Evolutionary conservation across 1,284 basidiomycete genomes (phyloP), one percentile per base, ranked within the genome.

Genomic region (Phylloporus gajari): DNA sequence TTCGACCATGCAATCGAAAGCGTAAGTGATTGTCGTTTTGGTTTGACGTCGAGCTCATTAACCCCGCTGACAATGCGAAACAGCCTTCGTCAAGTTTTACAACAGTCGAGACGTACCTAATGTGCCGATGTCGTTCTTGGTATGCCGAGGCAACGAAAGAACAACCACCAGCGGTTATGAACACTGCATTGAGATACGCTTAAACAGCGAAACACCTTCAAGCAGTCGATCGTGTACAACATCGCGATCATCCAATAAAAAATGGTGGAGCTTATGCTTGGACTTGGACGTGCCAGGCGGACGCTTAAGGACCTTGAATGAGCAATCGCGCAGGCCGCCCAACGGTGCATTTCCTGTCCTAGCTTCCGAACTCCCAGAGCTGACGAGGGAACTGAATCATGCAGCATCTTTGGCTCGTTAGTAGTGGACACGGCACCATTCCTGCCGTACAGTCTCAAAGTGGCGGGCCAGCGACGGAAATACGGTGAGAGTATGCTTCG

Each of bases 221-320:
- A 76, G 95, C 96, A 0, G 78, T 94, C 95, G 9, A 92, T 94
- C 67, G 75, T 95, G 59, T 98, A 97, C 85, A 98, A 98, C 82
- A 94, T 98, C 78, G 97, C 96, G 68, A 96, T 98, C 93, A 95
- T 98, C 51, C 92, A 97, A 82, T 97, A 98, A 82, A 97, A 97
- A 83, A 93, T 94, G 1, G 94, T 95, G 0, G 96, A 98, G 81
- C 89, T 98, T 85, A 84, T 98, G 65, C 91, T 96, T 73, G 88
- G 90, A 2, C 84, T 97, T 30, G 87, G 88, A 3, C 88, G 93
- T 1, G 86, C 90, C 23, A 95, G 95, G 79, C 91, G 97, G 27
- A 91, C 92, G 2, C 85, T 97, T 13, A 90, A 90, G 70, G 95
- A 97, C 75, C 87, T 98, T 60, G 88, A 93, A 74, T 85, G 86